Percentiles rank a stretch among this genome's conserved stretches.
Conservation (phyloP, 2,329 filamentous ascomycete genomes). For the Leptosphaerulina australis region DNA sequence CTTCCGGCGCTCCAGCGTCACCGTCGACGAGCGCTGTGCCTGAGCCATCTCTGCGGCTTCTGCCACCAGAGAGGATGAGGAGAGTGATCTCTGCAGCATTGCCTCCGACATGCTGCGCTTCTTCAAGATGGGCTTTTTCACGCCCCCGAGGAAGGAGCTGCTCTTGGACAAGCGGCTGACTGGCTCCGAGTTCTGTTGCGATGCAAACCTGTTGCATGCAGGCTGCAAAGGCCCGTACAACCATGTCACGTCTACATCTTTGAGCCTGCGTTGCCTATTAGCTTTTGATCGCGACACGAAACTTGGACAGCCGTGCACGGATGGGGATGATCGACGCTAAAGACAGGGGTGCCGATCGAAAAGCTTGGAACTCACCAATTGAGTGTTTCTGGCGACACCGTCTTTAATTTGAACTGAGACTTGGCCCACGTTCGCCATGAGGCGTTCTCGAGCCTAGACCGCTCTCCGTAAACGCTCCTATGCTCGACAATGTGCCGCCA, state of each 20-base stretch:
- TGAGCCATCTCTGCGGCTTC: slow-evolving; percentile 86
- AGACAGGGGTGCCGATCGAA: slow-evolving; percentile 32
- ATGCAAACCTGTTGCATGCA: slow-evolving; percentile 62
- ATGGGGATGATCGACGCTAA: slow-evolving; percentile 37
- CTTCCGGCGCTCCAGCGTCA: slow-evolving; percentile 52
- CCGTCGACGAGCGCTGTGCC: slow-evolving; percentile 73
- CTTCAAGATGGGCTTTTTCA: slow-evolving; percentile 92
- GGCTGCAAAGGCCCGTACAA: slow-evolving; percentile 91
- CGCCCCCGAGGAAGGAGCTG: slow-evolving; percentile 66
- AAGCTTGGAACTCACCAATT: slow-evolving; percentile 74
- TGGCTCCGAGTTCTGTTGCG: slow-evolving; percentile 56
- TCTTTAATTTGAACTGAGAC: slow-evolving; percentile 82
- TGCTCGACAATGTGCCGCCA: slow-evolving; percentile 92
- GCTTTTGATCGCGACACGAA: slow-evolving; percentile 16
- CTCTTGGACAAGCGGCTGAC: slow-evolving; percentile 64
- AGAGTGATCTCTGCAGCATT: slow-evolving; percentile 88
- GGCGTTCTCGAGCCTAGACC: slow-evolving; percentile 86
- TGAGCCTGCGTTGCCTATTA: slow-evolving; percentile 69
- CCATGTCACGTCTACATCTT: slow-evolving; percentile 97
- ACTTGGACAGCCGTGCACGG: slow-evolving; percentile 26
- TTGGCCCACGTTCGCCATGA: slow-evolving; percentile 98
- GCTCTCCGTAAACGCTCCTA: slow-evolving; percentile 78
- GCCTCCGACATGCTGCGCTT: slow-evolving; percentile 96
- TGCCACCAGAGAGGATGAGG: slow-evolving; percentile 85
- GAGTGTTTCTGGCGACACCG: slow-evolving; percentile 85